Conservation (phyloP, 208 protist species). For the Leishmania major region DNA sequence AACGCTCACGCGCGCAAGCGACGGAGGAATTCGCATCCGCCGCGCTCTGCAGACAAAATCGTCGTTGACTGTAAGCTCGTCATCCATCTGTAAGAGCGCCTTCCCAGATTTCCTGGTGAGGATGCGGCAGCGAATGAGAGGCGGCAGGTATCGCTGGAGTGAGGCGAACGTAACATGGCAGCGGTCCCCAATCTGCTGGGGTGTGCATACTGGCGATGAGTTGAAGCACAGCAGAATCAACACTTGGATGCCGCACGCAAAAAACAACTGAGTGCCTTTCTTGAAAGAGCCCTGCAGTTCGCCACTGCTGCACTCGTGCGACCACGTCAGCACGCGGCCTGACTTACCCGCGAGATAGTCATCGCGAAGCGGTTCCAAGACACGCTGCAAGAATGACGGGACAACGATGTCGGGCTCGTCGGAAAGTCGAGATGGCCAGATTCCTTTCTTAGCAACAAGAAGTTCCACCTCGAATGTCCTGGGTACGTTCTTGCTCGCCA, state of each 20-base stretch:
- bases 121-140: conserved; percentile 30
- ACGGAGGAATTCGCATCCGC: conserved; percentile 60
- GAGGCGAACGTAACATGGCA: conserved; percentile 23
- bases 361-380: conserved; percentile 50
- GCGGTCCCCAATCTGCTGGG: conserved; percentile 23
- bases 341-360: conserved; percentile 70
- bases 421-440: conserved; percentile 71
- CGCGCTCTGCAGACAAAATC: conserved; percentile 56
- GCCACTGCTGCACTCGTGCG: conserved; percentile 76
- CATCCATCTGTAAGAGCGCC: conserved; percentile 35
- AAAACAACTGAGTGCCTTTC: conserved; percentile 50
- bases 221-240: conserved; percentile 85
- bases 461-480: conserved; percentile 55
- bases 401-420: conserved; percentile 34
- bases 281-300: conserved; percentile 60
- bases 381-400: conserved; percentile 43
- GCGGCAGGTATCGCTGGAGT: conserved; percentile 29
- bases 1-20: conserved; percentile 43
- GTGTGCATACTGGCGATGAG: conserved; percentile 32
- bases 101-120: conserved; percentile 28
- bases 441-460: conserved; percentile 77
- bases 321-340: conserved; percentile 75
- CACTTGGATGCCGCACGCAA: conserved; percentile 68
- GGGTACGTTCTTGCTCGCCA: conserved; percentile 28
- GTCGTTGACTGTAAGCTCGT: conserved; percentile 61